These are phyloP conservation scores for Diaporthe sp. DNA, from an alignment of 2,329 filamentous ascomycete species.

Conservation along the genomic window DNA sequence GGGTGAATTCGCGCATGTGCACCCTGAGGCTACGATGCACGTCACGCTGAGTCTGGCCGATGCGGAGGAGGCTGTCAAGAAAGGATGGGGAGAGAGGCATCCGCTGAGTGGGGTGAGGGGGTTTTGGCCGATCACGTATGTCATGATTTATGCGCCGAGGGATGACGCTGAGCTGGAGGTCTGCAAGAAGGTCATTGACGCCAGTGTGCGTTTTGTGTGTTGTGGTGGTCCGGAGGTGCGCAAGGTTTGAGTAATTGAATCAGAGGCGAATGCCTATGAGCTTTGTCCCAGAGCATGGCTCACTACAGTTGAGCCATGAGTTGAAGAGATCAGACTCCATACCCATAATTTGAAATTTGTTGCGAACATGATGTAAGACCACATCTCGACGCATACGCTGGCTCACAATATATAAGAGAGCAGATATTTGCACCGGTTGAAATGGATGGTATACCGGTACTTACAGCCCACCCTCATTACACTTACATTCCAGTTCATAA, in stretches of 20 bases:
- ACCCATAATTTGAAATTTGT: too few relatives aligned
- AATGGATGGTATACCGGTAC: too few relatives aligned
- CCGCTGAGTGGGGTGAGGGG: slow-evolving; percentile 49
- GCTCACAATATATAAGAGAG: too few relatives aligned
- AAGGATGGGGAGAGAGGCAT: slow-evolving; percentile 59
- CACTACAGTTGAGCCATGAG: too few relatives aligned
- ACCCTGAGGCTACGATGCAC: slow-evolving; percentile 57
- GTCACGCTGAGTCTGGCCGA: slow-evolving; percentile 55
- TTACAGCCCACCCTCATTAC: too few relatives aligned
- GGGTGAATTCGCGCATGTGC: slow-evolving; percentile 56
- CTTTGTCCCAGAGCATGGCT: slow-evolving; percentile 41
- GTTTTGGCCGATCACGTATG: slow-evolving; percentile 53
- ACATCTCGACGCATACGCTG: too few relatives aligned
- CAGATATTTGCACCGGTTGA: too few relatives aligned
- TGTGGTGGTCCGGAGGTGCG: slow-evolving; percentile 11
- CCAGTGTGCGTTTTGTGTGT: slow-evolving; percentile 40
- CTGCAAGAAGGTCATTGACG: slow-evolving; percentile 47
- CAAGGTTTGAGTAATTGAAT: neutral
- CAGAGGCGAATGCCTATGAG: neutral
- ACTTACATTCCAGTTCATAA: too few relatives aligned
- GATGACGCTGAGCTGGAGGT: slow-evolving; percentile 53
- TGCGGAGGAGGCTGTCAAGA: slow-evolving; percentile 51
- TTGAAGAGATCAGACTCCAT: too few relatives aligned
- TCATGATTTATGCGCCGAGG: slow-evolving; percentile 58
- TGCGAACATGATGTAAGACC: too few relatives aligned